Conservation (phyloP, 371 early-diverging fungal species). For the Catenaria anguillulae region DNA sequence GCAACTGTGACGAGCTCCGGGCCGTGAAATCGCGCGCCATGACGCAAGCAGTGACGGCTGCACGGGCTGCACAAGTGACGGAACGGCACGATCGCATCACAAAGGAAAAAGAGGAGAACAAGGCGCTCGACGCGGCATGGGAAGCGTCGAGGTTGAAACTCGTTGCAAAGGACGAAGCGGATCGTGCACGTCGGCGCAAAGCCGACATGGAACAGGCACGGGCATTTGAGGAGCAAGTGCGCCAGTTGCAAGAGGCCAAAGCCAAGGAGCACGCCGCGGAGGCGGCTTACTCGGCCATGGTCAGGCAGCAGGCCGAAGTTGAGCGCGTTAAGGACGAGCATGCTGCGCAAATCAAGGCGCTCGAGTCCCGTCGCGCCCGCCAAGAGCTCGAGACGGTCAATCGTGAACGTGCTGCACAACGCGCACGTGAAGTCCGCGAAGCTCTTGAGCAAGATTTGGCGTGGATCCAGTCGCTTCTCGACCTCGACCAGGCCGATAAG, state of each 20-base stretch:
- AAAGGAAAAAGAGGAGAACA: constrained; percentile 20
- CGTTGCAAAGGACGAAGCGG: constrained; percentile 26
- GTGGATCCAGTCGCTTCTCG: constrained; percentile 24
- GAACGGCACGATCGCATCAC: constrained; percentile 17
- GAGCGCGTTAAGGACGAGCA: too few relatives aligned
- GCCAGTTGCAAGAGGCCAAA: constrained; percentile 16
- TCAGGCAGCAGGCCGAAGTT: not conserved
- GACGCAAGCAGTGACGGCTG: constrained; percentile 18
- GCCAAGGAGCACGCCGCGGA: constrained; percentile 16
- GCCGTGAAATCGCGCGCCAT: constrained; percentile 21
- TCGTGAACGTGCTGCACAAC: constrained; percentile 16
- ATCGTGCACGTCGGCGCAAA: constrained; percentile 12
- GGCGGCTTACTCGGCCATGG: not conserved
- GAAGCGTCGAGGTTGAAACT: constrained; percentile 29
- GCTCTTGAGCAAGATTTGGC: constrained; percentile 24
- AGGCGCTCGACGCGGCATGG: constrained; percentile 28
- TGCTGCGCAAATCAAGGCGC: not conserved
- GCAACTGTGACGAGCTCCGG: constrained; percentile 32
- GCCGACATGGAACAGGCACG: constrained; percentile 18
- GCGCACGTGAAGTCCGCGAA: constrained; percentile 20
- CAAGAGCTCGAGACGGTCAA: constrained; percentile 28
- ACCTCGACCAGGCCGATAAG: constrained; percentile 21
- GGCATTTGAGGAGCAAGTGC: constrained; percentile 5
- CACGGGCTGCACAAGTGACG: constrained; percentile 21
- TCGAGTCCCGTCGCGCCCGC: constrained; percentile 7